A percentile compares a stretch with the other conserved stretches of the same genome.
Conservation (phyloP, 1,284 basidiomycete species). For the Papiliotrema nemorosa region DNA sequence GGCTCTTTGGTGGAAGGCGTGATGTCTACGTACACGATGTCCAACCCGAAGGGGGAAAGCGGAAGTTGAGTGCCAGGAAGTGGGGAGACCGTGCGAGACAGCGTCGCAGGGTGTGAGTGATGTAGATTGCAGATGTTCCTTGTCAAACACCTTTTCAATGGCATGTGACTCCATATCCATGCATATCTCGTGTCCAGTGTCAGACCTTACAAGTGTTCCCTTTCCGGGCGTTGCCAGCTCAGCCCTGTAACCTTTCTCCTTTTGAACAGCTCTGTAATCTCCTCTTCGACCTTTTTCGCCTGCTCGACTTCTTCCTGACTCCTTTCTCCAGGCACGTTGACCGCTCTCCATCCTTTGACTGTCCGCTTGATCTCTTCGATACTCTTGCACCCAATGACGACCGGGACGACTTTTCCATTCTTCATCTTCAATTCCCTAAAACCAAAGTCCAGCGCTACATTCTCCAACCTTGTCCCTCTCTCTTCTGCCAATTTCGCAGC, state of each 20-base stretch:
- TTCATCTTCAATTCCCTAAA: slow-evolving; percentile 53
- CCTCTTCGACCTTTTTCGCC: slow-evolving; percentile 54
- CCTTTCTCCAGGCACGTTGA: slow-evolving; percentile 49
- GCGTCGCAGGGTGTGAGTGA: not conserved
- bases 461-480: slow-evolving; percentile 54
- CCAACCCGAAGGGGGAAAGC: not conserved
- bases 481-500: slow-evolving; percentile 23
- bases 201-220: not conserved
- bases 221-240: slow-evolving; percentile 35
- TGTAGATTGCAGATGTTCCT: not conserved
- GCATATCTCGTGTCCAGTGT: not conserved
- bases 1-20: no score
- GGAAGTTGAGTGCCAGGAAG: not conserved
- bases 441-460: slow-evolving; percentile 70
- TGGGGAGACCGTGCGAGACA: not conserved
- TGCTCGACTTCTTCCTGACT: slow-evolving; percentile 37
- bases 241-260: slow-evolving; percentile 57
- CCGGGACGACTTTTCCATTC: slow-evolving; percentile 54
- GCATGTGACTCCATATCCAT: not conserved
- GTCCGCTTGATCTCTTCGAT: slow-evolving; percentile 70
- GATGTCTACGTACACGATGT: no score
- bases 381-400: slow-evolving; percentile 71
- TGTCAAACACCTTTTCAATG: no score
- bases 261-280: slow-evolving; percentile 54
- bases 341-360: slow-evolving; percentile 63